phyloP scores from a whole-genome alignment of 2,329 filamentous ascomycete species.

The Colletotrichum camelliae region DNA sequence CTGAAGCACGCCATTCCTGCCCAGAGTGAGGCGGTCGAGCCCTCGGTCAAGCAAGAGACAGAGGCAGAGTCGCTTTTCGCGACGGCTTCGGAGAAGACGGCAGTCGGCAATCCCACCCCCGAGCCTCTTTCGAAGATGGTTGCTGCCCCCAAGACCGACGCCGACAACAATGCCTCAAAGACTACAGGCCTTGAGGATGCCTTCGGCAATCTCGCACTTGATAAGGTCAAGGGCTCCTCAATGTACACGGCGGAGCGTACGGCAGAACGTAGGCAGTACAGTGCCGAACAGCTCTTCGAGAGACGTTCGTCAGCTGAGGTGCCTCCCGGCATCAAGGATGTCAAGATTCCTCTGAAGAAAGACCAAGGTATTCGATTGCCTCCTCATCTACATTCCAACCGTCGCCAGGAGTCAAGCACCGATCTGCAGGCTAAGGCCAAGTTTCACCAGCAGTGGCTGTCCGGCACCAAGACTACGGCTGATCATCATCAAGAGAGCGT shows the following conservation, averaged over 20 bases:
- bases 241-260: constrained; percentile 4
- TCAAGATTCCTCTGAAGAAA: neutral
- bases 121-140: neutral
- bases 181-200: neutral
- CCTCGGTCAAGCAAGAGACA: neutral
- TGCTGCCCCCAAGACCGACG: neutral
- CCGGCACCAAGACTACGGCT: neutral
- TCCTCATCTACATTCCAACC: neutral
- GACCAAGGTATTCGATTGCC: neutral
- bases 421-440: neutral
- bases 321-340: neutral
- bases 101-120: neutral
- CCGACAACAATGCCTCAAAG: neutral
- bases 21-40: neutral
- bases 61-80: neutral
- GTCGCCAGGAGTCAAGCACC: neutral
- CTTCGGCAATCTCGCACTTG: neutral
- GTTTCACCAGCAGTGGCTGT: neutral
- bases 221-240: neutral
- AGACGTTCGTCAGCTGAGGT: neutral
- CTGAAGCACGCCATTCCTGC: neutral
- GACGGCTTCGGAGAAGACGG: neutral
- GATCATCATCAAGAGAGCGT: neutral
- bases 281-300: neutral
- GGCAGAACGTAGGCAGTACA: neutral